Base-by-base conservation (phyloP, 2,329 filamentous ascomycete genomes). In the Verticillium zaregamsianum region DNA sequence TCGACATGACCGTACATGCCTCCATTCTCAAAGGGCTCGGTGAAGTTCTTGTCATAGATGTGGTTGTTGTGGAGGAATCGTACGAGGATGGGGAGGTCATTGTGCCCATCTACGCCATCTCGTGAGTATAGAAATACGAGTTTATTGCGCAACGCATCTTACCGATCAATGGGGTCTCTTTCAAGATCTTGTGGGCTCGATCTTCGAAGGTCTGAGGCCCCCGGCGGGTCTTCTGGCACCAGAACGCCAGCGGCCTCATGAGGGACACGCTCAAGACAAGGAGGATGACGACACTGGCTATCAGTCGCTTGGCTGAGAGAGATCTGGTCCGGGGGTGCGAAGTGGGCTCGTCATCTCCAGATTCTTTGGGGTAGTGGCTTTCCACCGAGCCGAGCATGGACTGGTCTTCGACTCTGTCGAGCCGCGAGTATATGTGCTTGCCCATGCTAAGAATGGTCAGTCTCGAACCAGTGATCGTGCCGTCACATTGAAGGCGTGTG, bases 11-110 rank as follows among this genome's bases (percentile, higher is more conserved):
- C 81, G 0, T 73, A 70, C 59, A 96, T 76, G 1, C 84, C 85
- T 35, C 91, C 92, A 25, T 90, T 78, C 66, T 89, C 84, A 70
- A 97, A 97, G 6, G 84, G 82, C 40, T 87, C 77, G n/a, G 83
- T 88, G 76, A 97, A 97, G 57, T 88, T 85, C 14, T 83, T 75
- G 64, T 82, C 79, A 71, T 96, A 90, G 68, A 98, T 93, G 64
- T 90, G 87, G 71, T 97, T 97, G 45, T 87, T 79, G 69, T 88
- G 94, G 4, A 77, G 45, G 6, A 68, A 76, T 40, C 92, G 86
- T 59, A 97, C 80, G 32, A 89, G 74, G 45, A 95, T 89, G 25
- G 94, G 85, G 57, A 98, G 82, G 72, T 98, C 94, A 76, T 96
- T 90, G 72, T 97, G 93, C 1, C 93, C 93, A 74, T 97, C 93